Conservation (phyloP, 345 rosid species). For the Salix udensis region DNA sequence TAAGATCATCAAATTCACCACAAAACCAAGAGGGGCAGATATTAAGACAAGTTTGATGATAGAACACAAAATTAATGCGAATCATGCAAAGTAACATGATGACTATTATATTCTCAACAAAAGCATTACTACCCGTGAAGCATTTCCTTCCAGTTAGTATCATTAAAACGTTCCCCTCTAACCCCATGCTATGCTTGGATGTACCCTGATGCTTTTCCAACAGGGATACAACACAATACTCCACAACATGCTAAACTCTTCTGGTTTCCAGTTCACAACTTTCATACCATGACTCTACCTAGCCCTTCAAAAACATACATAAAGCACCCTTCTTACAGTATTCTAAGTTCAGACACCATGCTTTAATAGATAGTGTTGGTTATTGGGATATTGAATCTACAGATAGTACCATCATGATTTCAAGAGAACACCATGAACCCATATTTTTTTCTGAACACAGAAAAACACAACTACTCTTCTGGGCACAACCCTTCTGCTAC, state of each 20-base stretch:
- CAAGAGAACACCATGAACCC: neutral
- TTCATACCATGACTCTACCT: neutral
- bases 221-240: neutral
- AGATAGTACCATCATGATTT: neutral
- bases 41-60: neutral
- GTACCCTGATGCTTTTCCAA: neutral
- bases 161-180: neutral
- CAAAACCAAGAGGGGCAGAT: neutral
- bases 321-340: no score
- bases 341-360: neutral
- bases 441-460: neutral
- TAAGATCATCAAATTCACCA: neutral
- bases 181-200: neutral
- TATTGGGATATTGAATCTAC: no score
- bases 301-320: neutral
- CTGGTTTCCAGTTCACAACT: neutral
- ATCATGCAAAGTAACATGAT: neutral
- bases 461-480: neutral
- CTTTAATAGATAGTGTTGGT: neutral
- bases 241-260: neutral
- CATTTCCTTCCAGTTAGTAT: neutral
- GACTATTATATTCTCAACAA: neutral
- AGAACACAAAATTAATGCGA: neutral
- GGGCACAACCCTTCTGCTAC: neutral
- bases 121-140: neutral